Percentiles rank a stretch among this genome's conserved stretches.
Evolutionary conservation across 345 rosid genomes (phyloP).

Genomic region (Camelina neglecta): DNA sequence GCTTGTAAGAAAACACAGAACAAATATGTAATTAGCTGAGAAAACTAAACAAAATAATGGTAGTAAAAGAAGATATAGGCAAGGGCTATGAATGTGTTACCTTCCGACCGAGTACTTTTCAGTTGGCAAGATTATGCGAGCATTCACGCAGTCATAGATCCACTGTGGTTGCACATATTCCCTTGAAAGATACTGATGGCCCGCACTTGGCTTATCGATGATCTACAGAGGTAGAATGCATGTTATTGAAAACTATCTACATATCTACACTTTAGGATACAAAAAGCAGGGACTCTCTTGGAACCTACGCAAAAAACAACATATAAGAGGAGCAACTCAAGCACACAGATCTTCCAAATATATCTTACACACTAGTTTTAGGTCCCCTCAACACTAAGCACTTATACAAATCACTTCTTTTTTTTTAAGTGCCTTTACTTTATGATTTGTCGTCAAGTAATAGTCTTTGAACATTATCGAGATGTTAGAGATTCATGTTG

Average conservation of each 20-base stretch:
- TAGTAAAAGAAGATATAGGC: not conserved
- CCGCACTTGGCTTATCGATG: conserved; percentile 88
- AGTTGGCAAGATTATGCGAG: conserved; percentile 73
- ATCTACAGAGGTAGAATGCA: conserved; percentile 55
- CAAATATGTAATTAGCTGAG: not conserved
- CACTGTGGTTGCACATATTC: conserved; percentile 95
- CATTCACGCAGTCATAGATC: conserved; percentile 83
- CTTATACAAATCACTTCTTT: too few species aligned
- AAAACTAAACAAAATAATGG: not conserved
- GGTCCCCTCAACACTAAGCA: too few species aligned
- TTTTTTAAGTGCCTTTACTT: too few species aligned
- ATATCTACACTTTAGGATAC: not conserved
- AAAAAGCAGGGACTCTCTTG: conserved; percentile 86
- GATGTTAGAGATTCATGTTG: conserved; percentile 7
- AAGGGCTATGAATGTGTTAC: conserved; percentile 46
- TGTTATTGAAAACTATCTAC: not conserved
- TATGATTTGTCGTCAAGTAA: too few species aligned
- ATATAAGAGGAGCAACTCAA: not conserved
- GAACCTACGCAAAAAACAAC: conserved; percentile 60
- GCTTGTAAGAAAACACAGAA: not conserved
- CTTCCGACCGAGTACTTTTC: conserved; percentile 78
- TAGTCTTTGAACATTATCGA: not conserved
- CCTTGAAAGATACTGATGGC: conserved; percentile 80
- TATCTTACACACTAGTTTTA: too few species aligned
- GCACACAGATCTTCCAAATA: not conserved